These are phyloP conservation scores for Amanita polypyramis DNA, from an alignment of 768 basidiomycete species.

Conservation along the genomic window DNA sequence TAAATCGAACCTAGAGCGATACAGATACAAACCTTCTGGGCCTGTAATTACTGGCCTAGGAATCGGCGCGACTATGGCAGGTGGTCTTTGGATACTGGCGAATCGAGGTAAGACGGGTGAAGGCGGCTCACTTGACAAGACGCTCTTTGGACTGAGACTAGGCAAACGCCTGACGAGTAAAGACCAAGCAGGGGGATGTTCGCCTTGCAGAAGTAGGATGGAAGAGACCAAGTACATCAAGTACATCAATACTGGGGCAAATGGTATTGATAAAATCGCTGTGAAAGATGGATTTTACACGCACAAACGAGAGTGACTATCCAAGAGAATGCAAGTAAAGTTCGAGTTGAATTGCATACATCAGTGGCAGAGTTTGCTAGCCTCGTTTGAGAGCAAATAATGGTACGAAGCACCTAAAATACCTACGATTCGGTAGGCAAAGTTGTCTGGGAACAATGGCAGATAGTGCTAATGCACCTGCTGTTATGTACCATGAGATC, in stretches of 20 bases:
- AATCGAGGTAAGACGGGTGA: conserved; percentile 24
- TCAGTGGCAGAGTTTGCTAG: conserved; percentile 9
- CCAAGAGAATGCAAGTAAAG: conserved; percentile 47
- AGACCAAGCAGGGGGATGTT: conserved; percentile 42
- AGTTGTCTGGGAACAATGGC: conserved; percentile 23
- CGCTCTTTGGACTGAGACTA: conserved; percentile 18
- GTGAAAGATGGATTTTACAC: conserved; percentile 12
- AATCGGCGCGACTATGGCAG: conserved; percentile 32
- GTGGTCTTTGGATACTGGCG: conserved; percentile 20
- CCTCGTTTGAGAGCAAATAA: not conserved
- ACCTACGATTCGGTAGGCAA: conserved; percentile 19
- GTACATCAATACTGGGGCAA: conserved; percentile 44
- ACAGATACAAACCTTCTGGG: conserved; percentile 25
- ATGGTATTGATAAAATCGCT: not conserved
- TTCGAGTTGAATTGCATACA: conserved; percentile 40
- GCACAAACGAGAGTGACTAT: conserved; percentile 24
- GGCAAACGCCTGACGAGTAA: conserved; percentile 35
- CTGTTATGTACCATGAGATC: conserved; percentile 19
- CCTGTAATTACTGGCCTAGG: conserved; percentile 24
- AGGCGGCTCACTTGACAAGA: conserved; percentile 23
- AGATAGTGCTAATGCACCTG: conserved; percentile 40
- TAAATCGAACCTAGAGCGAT: conserved; percentile 36
- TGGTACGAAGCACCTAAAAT: not conserved
- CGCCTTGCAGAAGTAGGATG: conserved; percentile 26
- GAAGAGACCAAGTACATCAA: conserved; percentile 35